A percentile compares a stretch with the other conserved stretches of the same genome.
These are phyloP conservation scores for Lachnellula hyalina DNA, from an alignment of 2,329 filamentous ascomycete species.

Conservation along the genomic window DNA sequence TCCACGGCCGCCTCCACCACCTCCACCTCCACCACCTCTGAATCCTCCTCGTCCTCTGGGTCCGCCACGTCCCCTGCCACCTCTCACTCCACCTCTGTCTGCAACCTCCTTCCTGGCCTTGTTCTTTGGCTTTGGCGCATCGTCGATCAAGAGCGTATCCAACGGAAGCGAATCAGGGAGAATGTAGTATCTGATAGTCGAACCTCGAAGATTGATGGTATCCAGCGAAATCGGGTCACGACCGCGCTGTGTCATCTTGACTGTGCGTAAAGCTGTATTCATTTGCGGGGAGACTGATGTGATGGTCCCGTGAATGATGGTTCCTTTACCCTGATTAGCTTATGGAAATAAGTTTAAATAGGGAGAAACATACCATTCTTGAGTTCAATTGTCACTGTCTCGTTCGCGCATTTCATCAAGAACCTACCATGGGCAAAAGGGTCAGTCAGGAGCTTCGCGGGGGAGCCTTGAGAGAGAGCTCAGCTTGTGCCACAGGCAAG, in stretches of 20 bases:
- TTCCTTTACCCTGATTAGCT: constrained; percentile 50
- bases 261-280: constrained; percentile 93
- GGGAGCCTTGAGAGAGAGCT: constrained; percentile 41
- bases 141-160: constrained; percentile 92
- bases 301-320: constrained; percentile 94
- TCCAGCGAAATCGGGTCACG: constrained; percentile 86
- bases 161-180: constrained; percentile 92
- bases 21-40: constrained; percentile 46
- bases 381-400: constrained; percentile 96
- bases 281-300: constrained; percentile 95
- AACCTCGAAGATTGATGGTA: constrained; percentile 94
- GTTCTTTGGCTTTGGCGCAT: constrained; percentile 98
- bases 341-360: not conserved
- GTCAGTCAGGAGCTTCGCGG: constrained; percentile 33
- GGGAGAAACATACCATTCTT: constrained; percentile 72
- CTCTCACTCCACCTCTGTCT: constrained; percentile 42
- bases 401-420: constrained; percentile 98
- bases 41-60: constrained; percentile 44
- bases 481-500: constrained; percentile 36
- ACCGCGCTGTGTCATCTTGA: constrained; percentile 91
- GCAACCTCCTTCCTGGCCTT: constrained; percentile 91
- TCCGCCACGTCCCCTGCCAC: constrained; percentile 41
- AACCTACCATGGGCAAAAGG: constrained; percentile 56
- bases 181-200: constrained; percentile 94
- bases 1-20: constrained; percentile 44